phyloP scores from a whole-genome alignment of 164 flowering plant genomes.

The Vitis labrusca region DNA sequence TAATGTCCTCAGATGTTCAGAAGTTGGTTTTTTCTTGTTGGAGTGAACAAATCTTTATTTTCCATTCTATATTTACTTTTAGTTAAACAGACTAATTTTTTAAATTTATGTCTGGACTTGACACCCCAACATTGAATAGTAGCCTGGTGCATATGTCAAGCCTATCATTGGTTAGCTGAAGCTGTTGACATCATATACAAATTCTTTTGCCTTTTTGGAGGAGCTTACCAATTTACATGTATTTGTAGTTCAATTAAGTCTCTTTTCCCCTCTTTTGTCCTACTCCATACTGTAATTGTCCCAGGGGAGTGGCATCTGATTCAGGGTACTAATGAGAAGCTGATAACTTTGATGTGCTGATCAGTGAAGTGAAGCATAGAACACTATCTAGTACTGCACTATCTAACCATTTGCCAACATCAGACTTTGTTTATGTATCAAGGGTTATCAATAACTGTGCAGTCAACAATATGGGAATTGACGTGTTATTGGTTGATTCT shows the following conservation, averaged over 20 bases:
- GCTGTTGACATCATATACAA: not conserved
- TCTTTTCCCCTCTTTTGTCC: not conserved
- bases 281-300: not conserved
- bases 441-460: no score
- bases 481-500: not conserved
- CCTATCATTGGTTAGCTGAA: not conserved
- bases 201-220: not conserved
- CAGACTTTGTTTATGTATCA: not conserved
- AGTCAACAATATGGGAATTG: not conserved
- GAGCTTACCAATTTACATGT: not conserved
- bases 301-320: not conserved
- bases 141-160: not conserved
- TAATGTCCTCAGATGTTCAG: not conserved
- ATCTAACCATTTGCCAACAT: not conserved
- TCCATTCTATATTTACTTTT: not conserved
- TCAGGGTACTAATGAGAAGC: not conserved
- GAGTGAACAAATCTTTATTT: not conserved
- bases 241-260: not conserved
- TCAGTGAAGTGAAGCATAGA: not conserved
- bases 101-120: no score
- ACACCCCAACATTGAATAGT: no score
- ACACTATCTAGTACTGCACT: not conserved
- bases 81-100: not conserved
- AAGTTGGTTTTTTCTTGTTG: not conserved
- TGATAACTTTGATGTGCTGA: not conserved